Evolutionary conservation across 495 filamentous ascomycete genomes (phyloP), one percentile per base, ranked within the genome.

Genomic region (Cetradonia linearis): DNA sequence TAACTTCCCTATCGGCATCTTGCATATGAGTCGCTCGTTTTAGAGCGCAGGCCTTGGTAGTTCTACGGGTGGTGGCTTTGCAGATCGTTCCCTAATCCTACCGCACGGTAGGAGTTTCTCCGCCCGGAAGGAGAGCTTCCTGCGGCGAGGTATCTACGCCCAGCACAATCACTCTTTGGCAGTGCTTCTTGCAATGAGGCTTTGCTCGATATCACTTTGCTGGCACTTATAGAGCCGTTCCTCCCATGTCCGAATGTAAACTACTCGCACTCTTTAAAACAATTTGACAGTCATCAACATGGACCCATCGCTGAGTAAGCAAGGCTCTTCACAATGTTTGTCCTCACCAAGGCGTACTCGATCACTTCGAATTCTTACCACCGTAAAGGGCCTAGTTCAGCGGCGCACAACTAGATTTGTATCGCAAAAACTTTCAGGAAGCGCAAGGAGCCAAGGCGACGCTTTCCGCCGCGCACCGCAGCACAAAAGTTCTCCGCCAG

Each of bases 311-410:
- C n/a, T 34, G 8, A 36, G 34, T 11, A 54, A 54, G 10, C 18
- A n/a, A 36, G 18, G 10, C 33, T 54, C n/a, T 25, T 23, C n/a
- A 13, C 50, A 34, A 34, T n/a, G 25, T 42, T 52, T 47, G 4
- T 31, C 44, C 14, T 20, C 58, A 31, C n/a, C 27, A 14, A 33
- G 18, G 47, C 58, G 25, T 18, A 53, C 36, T 23, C 46, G 47
- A 36, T 44, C 58, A 10, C 30, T 25, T 37, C 47, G 48, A 5
- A 55, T 64, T 14, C 52, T 64, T 27, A 47, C 38, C 38, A 57
- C 60, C 33, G 52, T 62, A 23, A 61, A 47, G 56, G 53, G 47
- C 16, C 40, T 64, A n/a, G 25, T 64, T 20, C 59, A 61, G 30
- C 50, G 58, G 23, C 58, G 25, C 14, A 37, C 47, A 23, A 40